Base-by-base conservation (phyloP, 805 yeast species). In the Zygosaccharomyces gambellarensis region DNA sequence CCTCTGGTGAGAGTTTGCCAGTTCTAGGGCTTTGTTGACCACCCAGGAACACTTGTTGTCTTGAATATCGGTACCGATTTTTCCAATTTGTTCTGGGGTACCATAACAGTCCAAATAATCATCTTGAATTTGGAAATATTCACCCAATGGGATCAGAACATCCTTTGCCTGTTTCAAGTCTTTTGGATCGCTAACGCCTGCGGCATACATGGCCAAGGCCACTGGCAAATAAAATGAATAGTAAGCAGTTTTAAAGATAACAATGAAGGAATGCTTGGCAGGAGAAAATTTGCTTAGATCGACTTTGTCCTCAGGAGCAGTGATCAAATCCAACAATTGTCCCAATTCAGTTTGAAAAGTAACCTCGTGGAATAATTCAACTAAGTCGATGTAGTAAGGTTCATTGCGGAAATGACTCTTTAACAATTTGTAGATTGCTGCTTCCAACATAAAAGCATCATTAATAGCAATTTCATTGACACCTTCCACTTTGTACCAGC, bases 1-100 rank as follows among this genome's bases (percentile, higher is more conserved):
- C 71, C 97, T 85, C 75, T 94, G 97, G 55, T 83, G 94, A 38
- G 89, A 80, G 25, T 80, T 76, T 46, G 80, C 92, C 57, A 83
- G 73, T 67, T 84, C 78, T 61, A 94, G 79, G 6, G 99, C 99
- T 60, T 88, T 87, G 77, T 94, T 94, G 62, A 94, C 80, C 48
- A 94, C 83, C 99, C 99, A 94, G 39, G 97, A 87, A 72, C 99
- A 94, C 72, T 94, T 94, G 81, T 94, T 94, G 72, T 94, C 99
- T 74, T 87, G 87, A 65, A 94, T 94, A 69, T 94, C 99, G 52
- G 99, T 94, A 59, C 99, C 99, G 60, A 94, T 89, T 77, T 94
- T 94, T 55, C 99, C 99, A 65, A 90, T 94, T 64, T 92, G 89
- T 66, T 87, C 95, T 39, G 99, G 97, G 61, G 92, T 89, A 57